These are phyloP conservation scores for Hypoxylon rubiginosum DNA, from an alignment of 2,329 filamentous ascomycete genomes.

Conservation along the genomic window DNA sequence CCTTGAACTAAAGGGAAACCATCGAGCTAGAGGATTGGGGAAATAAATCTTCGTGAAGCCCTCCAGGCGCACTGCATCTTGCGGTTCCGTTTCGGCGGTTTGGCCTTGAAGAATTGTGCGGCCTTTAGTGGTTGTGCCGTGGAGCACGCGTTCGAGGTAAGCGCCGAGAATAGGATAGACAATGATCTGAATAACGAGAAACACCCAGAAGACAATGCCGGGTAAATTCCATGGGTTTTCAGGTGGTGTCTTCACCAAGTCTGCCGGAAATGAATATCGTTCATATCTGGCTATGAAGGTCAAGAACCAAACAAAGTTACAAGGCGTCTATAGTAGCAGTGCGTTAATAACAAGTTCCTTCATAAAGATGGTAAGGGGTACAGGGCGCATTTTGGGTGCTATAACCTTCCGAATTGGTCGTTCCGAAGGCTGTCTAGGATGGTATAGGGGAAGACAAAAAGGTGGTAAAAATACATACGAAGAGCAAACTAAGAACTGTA, in stretches of 20 bases:
- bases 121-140: slow-evolving; percentile 77
- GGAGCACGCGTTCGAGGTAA: slow-evolving; percentile 78
- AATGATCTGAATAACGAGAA: slow-evolving; percentile 82
- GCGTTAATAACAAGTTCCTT: slow-evolving; percentile 7
- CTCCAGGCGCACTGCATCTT: slow-evolving; percentile 76
- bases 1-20: slow-evolving; percentile 62
- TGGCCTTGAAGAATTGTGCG: slow-evolving; percentile 64
- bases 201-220: slow-evolving; percentile 82
- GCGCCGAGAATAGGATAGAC: slow-evolving; percentile 82
- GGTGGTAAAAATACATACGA: slow-evolving; percentile 55
- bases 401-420: not conserved
- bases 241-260: slow-evolving; percentile 74
- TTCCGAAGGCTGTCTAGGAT: not conserved
- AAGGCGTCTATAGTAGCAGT: slow-evolving; percentile 67
- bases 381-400: not conserved
- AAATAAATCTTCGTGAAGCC: slow-evolving; percentile 83
- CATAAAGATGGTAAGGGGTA: not conserved
- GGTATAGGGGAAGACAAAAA: not conserved
- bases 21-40: slow-evolving; percentile 71
- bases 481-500: slow-evolving; percentile 78
- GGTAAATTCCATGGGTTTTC: slow-evolving; percentile 76
- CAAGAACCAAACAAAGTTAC: slow-evolving; percentile 87
- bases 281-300: slow-evolving; percentile 84
- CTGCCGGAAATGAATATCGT: slow-evolving; percentile 68
- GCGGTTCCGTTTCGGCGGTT: slow-evolving; percentile 43